Conservation (phyloP, 164 flowering plant species). For the Santalum album region DNA sequence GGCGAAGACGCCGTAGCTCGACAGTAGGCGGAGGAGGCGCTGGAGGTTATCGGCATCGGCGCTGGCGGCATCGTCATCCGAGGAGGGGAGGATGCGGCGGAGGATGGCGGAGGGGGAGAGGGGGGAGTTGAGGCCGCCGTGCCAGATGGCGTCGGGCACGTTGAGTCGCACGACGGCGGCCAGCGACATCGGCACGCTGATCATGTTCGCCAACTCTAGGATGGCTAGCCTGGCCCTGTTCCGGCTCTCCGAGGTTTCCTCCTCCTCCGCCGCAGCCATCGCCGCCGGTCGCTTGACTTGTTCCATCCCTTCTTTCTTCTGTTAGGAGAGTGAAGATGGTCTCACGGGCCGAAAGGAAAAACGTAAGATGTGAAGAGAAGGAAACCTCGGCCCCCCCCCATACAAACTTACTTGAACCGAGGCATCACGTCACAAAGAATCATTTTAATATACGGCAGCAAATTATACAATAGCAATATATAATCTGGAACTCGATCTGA, state of each 20-base stretch:
- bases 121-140: constrained; percentile 45
- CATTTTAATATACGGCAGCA: too few relatives aligned
- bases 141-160: constrained; percentile 61
- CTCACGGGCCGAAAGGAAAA: too few relatives aligned
- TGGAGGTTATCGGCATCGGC: constrained; percentile 51
- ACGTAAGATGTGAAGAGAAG: too few relatives aligned
- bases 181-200: constrained; percentile 74
- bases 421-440: too few relatives aligned
- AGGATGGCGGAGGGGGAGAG: constrained; percentile 56
- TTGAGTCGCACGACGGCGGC: constrained; percentile 64
- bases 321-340: too few relatives aligned
- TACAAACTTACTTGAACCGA: too few relatives aligned
- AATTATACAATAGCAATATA: too few relatives aligned
- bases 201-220: constrained; percentile 67
- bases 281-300: too few relatives aligned
- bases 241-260: constrained; percentile 22
- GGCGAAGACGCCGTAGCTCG: constrained; percentile 46
- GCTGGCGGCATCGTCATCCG: constrained; percentile 3
- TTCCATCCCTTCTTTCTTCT: too few relatives aligned
- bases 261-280: constrained; percentile 13
- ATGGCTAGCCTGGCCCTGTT: constrained; percentile 43
- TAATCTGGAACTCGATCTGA: too few relatives aligned
- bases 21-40: constrained; percentile 60
- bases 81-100: constrained; percentile 19
- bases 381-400: too few relatives aligned